These are phyloP conservation scores for Aspergillus hiratsukae DNA, from an alignment of 2,329 filamentous ascomycete species.

Conservation along the genomic window DNA sequence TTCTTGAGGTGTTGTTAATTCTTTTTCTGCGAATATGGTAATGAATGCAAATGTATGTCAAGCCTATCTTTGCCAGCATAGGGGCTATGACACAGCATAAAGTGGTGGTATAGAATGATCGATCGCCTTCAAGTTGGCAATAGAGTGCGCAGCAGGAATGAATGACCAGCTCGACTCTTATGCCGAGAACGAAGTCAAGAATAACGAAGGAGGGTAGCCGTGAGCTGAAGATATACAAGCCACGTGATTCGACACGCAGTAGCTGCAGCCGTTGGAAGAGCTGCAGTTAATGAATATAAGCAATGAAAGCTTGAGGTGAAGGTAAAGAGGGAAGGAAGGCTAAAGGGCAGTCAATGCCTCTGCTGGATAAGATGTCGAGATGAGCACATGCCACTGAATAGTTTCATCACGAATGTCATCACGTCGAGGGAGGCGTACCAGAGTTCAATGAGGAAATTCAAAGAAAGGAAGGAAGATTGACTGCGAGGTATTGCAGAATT, in stretches of 20 bases:
- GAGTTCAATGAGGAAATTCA: constrained; percentile 8
- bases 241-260: background rate
- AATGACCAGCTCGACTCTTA: constrained; percentile 10
- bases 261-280: constrained; percentile 2
- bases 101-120: background rate
- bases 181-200: constrained; percentile 4
- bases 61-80: constrained; percentile 1
- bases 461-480: constrained; percentile 19
- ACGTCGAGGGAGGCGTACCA: constrained; percentile 15
- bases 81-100: background rate
- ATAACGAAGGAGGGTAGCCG: constrained; percentile 4
- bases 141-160: background rate
- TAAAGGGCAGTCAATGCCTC: constrained; percentile 32
- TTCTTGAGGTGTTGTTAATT: background rate
- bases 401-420: constrained; percentile 1
- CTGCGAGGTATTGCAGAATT: constrained; percentile 6
- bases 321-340: constrained; percentile 17
- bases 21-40: background rate
- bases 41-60: background rate
- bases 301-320: constrained; percentile 7
- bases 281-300: constrained; percentile 5
- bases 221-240: constrained; percentile 1
- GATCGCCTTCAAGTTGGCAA: background rate
- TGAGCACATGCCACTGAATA: constrained; percentile 4
- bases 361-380: constrained; percentile 8